These are phyloP conservation scores for Onygenales sp. DNA, from an alignment of 2,329 filamentous ascomycete species.

Conservation along the genomic window DNA sequence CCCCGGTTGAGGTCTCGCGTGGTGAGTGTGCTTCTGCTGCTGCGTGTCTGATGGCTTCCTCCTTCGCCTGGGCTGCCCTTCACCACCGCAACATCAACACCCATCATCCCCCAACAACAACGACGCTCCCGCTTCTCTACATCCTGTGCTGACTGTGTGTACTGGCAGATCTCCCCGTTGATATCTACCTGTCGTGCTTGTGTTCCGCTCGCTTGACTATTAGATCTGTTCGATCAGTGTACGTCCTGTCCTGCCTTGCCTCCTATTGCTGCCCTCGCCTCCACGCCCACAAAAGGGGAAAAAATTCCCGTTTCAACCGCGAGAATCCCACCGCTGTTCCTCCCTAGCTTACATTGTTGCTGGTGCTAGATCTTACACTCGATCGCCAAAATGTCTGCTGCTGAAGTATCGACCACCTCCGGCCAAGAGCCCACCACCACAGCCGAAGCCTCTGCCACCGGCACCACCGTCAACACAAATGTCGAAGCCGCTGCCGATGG, in stretches of 20 bases:
- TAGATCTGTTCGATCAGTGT: slow-evolving; percentile 5
- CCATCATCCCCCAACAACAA: not conserved
- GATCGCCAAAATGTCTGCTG: slow-evolving; percentile 64
- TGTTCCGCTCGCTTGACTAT: not conserved
- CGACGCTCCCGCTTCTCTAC: not conserved
- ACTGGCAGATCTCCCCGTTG: not conserved
- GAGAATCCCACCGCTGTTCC: not conserved
- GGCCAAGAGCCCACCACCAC: slow-evolving; percentile 54
- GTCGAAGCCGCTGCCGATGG: slow-evolving; percentile 41
- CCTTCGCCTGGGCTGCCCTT: not conserved
- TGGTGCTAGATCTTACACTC: slow-evolving; percentile 19
- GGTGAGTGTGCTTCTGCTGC: slow-evolving; percentile 10
- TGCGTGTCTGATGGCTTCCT: not conserved
- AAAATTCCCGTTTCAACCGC: no score
- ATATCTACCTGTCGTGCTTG: not conserved
- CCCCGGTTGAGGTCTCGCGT: slow-evolving; percentile 9
- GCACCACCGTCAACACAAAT: slow-evolving; percentile 61
- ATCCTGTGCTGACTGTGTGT: not conserved
- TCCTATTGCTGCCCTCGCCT: slow-evolving; percentile 4
- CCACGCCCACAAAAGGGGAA: no score
- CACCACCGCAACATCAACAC: not conserved
- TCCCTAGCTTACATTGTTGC: not conserved
- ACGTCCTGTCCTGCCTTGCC: not conserved
- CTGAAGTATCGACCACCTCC: slow-evolving; percentile 66
- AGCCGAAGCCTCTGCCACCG: slow-evolving; percentile 47